A percentile compares a stretch with the other conserved stretches of the same genome.
phyloP scores from a whole-genome alignment of 208 protist genomes.

The Jaenimonas drosophilae region DNA sequence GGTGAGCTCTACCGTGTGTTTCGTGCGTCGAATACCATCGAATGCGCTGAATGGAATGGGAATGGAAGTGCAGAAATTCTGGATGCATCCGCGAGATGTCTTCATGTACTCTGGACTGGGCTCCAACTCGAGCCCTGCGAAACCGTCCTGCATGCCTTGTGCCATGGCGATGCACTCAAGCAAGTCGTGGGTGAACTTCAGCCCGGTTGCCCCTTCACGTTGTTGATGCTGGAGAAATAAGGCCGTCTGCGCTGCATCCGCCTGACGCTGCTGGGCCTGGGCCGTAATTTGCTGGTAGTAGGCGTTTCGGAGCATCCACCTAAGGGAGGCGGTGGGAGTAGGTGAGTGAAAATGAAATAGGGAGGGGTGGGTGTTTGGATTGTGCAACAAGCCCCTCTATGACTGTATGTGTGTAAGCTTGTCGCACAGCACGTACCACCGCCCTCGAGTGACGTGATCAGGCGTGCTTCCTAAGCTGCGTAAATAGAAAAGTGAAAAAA shows the following conservation, averaged over 20 bases:
- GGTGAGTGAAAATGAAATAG: too few species aligned
- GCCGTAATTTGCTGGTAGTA: too few species aligned
- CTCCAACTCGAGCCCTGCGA: slow-evolving; percentile 7
- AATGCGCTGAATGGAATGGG: slow-evolving; percentile 74
- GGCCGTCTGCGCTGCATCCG: neutral
- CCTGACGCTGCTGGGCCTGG: too few species aligned
- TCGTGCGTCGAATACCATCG: slow-evolving; percentile 42
- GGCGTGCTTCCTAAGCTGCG: too few species aligned
- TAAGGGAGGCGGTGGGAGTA: too few species aligned
- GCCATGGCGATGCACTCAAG: slow-evolving; percentile 10
- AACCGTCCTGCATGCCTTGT: slow-evolving; percentile 11
- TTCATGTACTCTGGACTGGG: slow-evolving; percentile 23
- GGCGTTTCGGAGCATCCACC: too few species aligned
- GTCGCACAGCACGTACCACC: too few species aligned
- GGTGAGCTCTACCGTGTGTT: slow-evolving; percentile 38
- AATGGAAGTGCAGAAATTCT: slow-evolving; percentile 65
- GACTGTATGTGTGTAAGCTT: too few species aligned
- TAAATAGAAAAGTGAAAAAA: too few species aligned
- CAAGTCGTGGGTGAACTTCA: slow-evolving; percentile 3
- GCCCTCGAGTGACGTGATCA: too few species aligned
- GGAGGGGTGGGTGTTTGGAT: too few species aligned
- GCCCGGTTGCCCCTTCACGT: neutral
- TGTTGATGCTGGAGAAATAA: neutral
- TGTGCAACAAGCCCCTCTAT: too few species aligned
- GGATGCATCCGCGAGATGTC: slow-evolving; percentile 25